phyloP scores from a whole-genome alignment of 192 early-diverging fungal species.

The Dispira parvispora region DNA sequence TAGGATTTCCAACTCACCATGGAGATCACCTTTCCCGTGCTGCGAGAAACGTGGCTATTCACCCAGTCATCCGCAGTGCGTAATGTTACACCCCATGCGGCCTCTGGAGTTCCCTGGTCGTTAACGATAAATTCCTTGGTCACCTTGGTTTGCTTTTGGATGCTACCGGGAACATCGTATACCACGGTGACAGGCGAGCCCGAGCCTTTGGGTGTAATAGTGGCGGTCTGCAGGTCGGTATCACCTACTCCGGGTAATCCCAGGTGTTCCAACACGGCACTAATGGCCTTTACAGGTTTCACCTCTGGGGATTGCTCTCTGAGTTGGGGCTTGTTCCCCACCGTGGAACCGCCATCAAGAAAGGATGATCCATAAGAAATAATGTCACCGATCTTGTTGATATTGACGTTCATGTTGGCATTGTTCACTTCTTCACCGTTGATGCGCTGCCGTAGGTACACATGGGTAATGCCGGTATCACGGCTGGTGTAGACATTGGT shows the following conservation, averaged over 20 bases:
- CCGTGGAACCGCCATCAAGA: background rate
- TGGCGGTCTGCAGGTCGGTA: background rate
- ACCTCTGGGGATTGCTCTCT: background rate
- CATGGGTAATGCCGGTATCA: slow-evolving; percentile 40
- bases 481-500: slow-evolving; percentile 23
- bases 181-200: background rate
- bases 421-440: slow-evolving; percentile 37
- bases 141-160: background rate
- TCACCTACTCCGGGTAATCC: background rate
- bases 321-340: background rate
- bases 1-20: slow-evolving; percentile 78
- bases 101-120: background rate
- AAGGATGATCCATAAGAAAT: slow-evolving; percentile 27
- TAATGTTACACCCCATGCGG: background rate
- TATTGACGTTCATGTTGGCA: slow-evolving; percentile 42
- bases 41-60: slow-evolving; percentile 46
- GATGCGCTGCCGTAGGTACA: slow-evolving; percentile 38
- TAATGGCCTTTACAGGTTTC: background rate
- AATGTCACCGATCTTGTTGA: slow-evolving; percentile 17
- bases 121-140: background rate
- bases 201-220: background rate
- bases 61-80: slow-evolving; percentile 50
- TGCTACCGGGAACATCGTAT: background rate
- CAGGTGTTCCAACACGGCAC: background rate
- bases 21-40: slow-evolving; percentile 38